Evolutionary conservation across 1,284 basidiomycete species (phyloP), one percentile per base, ranked within the genome.

Genomic region (Rhodotorula sp.): DNA sequence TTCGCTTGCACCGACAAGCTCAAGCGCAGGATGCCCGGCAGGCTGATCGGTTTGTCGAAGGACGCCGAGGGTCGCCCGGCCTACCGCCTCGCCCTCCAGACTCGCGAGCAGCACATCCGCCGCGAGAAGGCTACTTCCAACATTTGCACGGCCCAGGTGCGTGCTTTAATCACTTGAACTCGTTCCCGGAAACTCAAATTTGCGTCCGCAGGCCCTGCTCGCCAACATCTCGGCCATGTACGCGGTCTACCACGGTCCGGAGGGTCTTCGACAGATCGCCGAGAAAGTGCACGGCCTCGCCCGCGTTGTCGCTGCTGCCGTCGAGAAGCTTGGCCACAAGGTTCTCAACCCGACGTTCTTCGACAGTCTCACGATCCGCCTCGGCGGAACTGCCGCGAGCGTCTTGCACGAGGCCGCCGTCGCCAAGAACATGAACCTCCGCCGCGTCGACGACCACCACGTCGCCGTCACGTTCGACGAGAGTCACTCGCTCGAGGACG

Each of bases 11-110:
- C 89, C 32, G 93, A 99, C 72, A 88, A 86, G 76, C 84, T 99
- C 72, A 99, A 97, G 86, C 86, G 95, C 72, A 96, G 94, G 83
- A 96, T 98, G 88, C 95, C 95, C 29, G 95, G 95, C 70, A 86
- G 95, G 73, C 83, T 99, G 65, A 92, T 99, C 78, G 95, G 95
- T 64, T 84, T 90, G 34, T 94, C 91, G 81, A 89, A 90, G 74
- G 95, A 97, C 80, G 83, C 86, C 4, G 84, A 88, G 72, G 95
- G 94, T 5, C 87, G 89, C 70, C 88, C 89, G 32, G 95, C 94
- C 3, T 98, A 97, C 79, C 87, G 96, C 52, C 83, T 99, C 62
- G 92, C 96, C 15, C 83, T 99, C 60, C 95, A 99, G 82, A 97
- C 94, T 63, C 90, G 94, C 55, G 94, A 97, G 80, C 93, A 96